Evolutionary conservation across 441 rosid genomes (phyloP).

Genomic region (Mallotus japonicus): DNA sequence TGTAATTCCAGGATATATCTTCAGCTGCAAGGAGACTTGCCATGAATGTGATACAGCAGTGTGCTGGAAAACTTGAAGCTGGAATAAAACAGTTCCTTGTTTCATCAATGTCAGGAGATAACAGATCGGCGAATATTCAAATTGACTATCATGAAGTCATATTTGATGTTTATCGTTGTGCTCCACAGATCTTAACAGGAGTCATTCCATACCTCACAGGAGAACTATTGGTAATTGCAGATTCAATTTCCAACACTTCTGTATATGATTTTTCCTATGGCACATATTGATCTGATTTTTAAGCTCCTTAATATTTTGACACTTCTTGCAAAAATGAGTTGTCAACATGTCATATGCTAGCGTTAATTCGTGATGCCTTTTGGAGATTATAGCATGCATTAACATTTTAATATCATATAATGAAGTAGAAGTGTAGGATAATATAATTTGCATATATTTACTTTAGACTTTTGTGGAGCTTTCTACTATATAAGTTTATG

Average conservation of each 20-base stretch:
- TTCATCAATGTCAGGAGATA: constrained; percentile 90
- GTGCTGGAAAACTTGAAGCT: constrained; percentile 89
- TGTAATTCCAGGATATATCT: constrained; percentile 60
- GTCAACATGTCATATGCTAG: not conserved
- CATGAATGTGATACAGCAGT: constrained; percentile 83
- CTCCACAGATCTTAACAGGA: constrained; percentile 86
- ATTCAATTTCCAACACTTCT: constrained; percentile 21
- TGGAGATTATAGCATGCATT: not conserved
- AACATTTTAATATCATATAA: not conserved
- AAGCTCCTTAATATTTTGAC: not conserved
- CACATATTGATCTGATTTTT: not conserved
- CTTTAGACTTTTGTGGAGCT: not conserved
- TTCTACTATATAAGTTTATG: constrained; percentile 13
- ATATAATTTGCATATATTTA: not conserved
- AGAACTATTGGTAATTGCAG: constrained; percentile 82
- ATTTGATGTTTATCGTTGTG: constrained; percentile 79
- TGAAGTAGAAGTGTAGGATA: not conserved
- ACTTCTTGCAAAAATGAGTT: constrained; percentile 4
- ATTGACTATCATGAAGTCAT: constrained; percentile 93
- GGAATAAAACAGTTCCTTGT: constrained; percentile 87
- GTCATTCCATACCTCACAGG: constrained; percentile 95
- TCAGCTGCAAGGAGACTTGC: constrained; percentile 85
- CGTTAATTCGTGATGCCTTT: not conserved
- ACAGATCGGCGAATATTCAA: constrained; percentile 48
- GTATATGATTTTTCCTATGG: not conserved